phyloP scores from a whole-genome alignment of 257 asterid genomes.

The Solanum phureja region DNA sequence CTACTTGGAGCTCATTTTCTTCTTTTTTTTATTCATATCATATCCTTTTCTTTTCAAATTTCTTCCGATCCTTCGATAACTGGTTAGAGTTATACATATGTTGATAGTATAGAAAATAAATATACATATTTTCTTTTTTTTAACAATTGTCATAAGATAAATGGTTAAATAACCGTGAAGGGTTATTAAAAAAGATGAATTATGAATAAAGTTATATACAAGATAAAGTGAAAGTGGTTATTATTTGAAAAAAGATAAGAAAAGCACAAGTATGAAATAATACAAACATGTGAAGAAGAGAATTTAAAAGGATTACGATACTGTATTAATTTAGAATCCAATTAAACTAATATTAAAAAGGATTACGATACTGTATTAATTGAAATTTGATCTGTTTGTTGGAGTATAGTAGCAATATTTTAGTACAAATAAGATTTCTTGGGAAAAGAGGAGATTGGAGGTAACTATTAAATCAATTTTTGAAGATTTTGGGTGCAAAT shows the following conservation, averaged over 20 bases:
- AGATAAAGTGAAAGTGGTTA: no score
- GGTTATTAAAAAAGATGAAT: neutral
- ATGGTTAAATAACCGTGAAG: no score
- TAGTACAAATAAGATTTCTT: neutral
- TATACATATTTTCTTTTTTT: no score
- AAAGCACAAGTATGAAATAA: neutral
- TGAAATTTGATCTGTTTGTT: neutral
- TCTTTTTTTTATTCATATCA: no score
- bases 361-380: neutral
- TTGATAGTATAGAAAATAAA: no score
- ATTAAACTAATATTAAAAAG: no score
- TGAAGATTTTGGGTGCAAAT: neutral
- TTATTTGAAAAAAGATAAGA: neutral
- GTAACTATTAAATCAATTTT: neutral
- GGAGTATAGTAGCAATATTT: neutral
- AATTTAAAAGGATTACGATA: neutral
- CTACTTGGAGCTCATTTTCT: neutral
- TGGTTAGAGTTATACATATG: no score
- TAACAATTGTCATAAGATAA: no score
- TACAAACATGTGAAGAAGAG: neutral
- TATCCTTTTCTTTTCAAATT: no score
- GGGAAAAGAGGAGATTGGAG: neutral
- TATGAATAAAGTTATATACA: no score
- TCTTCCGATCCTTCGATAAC: fast-evolving
- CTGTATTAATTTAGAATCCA: neutral